phyloP scores from a whole-genome alignment of 2,329 filamentous ascomycete genomes.

The Penicillium verrucosum region DNA sequence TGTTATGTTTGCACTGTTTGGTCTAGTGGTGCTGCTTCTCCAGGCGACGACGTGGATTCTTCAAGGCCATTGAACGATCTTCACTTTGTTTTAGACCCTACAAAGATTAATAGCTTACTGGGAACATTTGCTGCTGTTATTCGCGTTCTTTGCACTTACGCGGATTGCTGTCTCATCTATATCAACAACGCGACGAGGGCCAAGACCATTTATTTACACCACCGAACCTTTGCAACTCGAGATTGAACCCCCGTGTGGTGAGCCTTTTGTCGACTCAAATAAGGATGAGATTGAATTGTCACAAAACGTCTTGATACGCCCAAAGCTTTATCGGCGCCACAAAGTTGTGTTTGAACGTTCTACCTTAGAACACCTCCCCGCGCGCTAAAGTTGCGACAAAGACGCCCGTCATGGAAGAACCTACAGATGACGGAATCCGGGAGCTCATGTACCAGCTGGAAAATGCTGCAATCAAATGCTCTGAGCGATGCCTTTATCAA shows the following conservation, averaged over 20 bases:
- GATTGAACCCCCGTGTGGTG: not conserved
- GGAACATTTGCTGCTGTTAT: not conserved
- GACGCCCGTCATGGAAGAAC: constrained; percentile 30
- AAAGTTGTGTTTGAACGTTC: not conserved
- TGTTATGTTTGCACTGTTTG: constrained; percentile 17
- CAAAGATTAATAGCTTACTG: not conserved
- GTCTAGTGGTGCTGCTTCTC: constrained; percentile 1
- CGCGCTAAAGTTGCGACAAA: not conserved
- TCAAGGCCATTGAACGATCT: not conserved
- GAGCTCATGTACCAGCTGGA: constrained; percentile 74
- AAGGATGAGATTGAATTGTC: not conserved
- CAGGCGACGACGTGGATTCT: constrained; percentile 1
- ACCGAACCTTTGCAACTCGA: not conserved
- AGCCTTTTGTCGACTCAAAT: not conserved
- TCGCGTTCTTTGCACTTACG: not conserved
- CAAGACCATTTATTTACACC: constrained; percentile 4
- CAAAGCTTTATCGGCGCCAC: not conserved
- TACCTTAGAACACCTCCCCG: not conserved
- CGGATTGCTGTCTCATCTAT: not conserved
- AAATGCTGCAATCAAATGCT: constrained; percentile 84
- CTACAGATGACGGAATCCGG: constrained; percentile 38
- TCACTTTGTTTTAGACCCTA: not conserved
- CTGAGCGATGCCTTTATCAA: constrained; percentile 91
- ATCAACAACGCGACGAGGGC: not conserved
- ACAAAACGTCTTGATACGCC: not conserved